These are phyloP conservation scores for Gaeumannomyces tritici DNA, from an alignment of 2,329 filamentous ascomycete genomes.

Conservation along the genomic window DNA sequence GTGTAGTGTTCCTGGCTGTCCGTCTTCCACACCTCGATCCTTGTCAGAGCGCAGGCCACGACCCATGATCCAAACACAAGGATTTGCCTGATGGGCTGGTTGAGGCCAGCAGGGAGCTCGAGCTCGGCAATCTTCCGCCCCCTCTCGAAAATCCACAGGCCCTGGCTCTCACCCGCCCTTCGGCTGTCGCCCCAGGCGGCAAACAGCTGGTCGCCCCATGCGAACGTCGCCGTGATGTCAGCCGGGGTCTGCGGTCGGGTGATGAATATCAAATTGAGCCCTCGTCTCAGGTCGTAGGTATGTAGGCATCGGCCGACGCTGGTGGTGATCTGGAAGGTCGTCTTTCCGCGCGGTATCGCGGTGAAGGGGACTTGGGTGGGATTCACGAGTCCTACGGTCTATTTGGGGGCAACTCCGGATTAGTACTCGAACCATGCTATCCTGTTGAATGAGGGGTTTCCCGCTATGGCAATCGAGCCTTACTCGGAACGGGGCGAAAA, in stretches of 20 bases:
- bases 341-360: slow-evolving; percentile 79
- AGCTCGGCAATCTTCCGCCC: slow-evolving; percentile 77
- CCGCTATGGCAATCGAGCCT: slow-evolving; percentile 18
- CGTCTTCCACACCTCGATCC: slow-evolving; percentile 85
- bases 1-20: slow-evolving; percentile 82
- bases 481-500: slow-evolving; percentile 92
- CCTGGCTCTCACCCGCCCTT: slow-evolving; percentile 38
- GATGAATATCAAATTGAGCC: slow-evolving; percentile 87
- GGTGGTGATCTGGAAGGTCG: slow-evolving; percentile 94
- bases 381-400: slow-evolving; percentile 91
- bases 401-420: slow-evolving; percentile 3
- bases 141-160: slow-evolving; percentile 85
- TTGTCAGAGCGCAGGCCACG: slow-evolving; percentile 64
- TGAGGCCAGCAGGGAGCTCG: slow-evolving; percentile 52
- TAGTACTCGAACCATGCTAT: neutral
- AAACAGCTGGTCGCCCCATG: slow-evolving; percentile 80
- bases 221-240: slow-evolving; percentile 74
- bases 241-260: slow-evolving; percentile 82
- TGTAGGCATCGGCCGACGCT: slow-evolving; percentile 84
- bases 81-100: slow-evolving; percentile 67
- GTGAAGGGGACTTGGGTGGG: slow-evolving; percentile 87
- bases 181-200: slow-evolving; percentile 71
- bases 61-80: slow-evolving; percentile 88
- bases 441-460: neutral
- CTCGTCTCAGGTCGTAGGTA: slow-evolving; percentile 87